Evolutionary conservation across 2,329 filamentous ascomycete species (phyloP), one percentile per base, ranked within the genome.

Genomic region (Pyrenophora graminea): DNA sequence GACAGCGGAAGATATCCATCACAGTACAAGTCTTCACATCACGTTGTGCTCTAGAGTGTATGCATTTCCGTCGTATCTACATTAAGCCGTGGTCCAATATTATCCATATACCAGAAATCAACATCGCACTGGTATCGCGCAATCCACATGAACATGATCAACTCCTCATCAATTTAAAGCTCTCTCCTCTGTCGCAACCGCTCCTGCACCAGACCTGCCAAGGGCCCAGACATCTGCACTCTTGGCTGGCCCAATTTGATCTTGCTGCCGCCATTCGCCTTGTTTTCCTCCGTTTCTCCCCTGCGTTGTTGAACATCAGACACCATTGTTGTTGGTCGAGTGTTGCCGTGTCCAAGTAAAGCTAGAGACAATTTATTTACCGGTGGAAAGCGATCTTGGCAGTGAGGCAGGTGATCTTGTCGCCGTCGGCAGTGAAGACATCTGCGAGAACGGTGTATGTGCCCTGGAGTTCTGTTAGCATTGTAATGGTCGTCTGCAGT

Each of bases 391-490:
- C 70, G 51, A 94, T 85, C 6, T 79, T 82, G 18, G 91, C 91
- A 48, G 87, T 87, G 68, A 99, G 80, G 77, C 94, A 99, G 53
- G 92, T 96, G 59, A 99, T 88, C 69, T 85, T 86, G 59, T 86
- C 79, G 50, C 83, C 80, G 44, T 95, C 86, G 54, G 79, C 81
- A 61, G 84, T 91, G 75, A 85, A 88, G 41, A 95, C 93, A 70
- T 97, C 90, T 36, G 93, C 94, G 33, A 87, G 77, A 31, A 99
- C 94, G 15, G 83, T 89, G 82, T 97, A 99, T 69, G 85, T 92
- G 71, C 92, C 94, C 91, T 94, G 59, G 33, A 3, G 1, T 43
- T 17, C 42, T 15, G 34, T 70, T 53, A 68, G 59, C 44, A 39
- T 37, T 4, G 8, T n/a, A 7, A 10, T 7, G 6, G 9, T 4